These are phyloP conservation scores for Emergomyces pasteurianus DNA, from an alignment of 2,329 filamentous ascomycete species.

Conservation along the genomic window DNA sequence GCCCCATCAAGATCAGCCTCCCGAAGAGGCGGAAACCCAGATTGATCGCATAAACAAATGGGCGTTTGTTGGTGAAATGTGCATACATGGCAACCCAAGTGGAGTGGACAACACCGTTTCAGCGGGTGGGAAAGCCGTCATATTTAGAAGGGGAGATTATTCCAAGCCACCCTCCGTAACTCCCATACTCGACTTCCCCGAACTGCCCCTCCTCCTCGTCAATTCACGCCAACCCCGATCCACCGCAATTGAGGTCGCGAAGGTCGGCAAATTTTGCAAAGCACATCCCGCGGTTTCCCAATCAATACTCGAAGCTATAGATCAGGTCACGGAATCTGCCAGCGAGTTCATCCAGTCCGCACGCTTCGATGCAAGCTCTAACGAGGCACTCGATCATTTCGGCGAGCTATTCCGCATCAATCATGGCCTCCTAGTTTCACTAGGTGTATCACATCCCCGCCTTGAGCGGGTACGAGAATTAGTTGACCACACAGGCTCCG, in stretches of 20 bases:
- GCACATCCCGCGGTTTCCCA: constrained; percentile 66
- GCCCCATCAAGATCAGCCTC: constrained; percentile 81
- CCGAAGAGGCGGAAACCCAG: constrained; percentile 76
- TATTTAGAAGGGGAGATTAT: constrained; percentile 75
- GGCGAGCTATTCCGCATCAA: constrained; percentile 89
- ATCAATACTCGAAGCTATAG: constrained; percentile 73
- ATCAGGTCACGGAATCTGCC: constrained; percentile 47
- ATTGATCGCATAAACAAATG: constrained; percentile 93
- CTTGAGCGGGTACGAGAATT: constrained; percentile 85
- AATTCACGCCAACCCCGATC: constrained; percentile 83
- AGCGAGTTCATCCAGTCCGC: constrained; percentile 45
- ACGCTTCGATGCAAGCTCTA: constrained; percentile 54
- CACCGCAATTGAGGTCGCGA: constrained; percentile 73
- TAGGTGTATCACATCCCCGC: constrained; percentile 89
- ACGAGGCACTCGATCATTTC: constrained; percentile 55
- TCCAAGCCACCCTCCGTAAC: constrained; percentile 62
- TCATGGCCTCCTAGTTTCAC: constrained; percentile 77
- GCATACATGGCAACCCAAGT: constrained; percentile 92
- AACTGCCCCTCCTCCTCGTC: constrained; percentile 78
- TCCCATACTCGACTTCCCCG: constrained; percentile 76
- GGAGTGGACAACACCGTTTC: constrained; percentile 96
- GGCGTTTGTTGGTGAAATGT: constrained; percentile 95
- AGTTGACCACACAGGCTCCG: constrained; percentile 76
- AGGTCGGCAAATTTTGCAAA: constrained; percentile 62
- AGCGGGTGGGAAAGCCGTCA: constrained; percentile 82